These are phyloP conservation scores for Mrakia gelida DNA, from an alignment of 768 basidiomycete species.

Conservation along the genomic window DNA sequence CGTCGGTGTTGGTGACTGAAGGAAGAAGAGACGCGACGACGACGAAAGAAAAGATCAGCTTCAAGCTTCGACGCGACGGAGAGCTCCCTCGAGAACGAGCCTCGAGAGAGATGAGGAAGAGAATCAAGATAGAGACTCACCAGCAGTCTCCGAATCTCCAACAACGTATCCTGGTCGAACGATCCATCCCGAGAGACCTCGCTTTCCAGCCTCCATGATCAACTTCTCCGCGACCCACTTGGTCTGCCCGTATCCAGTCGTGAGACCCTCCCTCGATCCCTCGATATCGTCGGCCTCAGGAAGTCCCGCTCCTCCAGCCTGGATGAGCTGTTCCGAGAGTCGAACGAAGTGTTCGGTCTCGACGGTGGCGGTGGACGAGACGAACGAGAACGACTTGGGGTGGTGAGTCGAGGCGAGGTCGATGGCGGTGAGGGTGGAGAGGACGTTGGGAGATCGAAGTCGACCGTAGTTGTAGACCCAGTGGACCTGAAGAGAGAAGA, in stretches of 20 bases:
- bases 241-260: constrained; percentile 91
- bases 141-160: constrained; percentile 80
- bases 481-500: constrained; percentile 63
- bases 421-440: constrained; percentile 78
- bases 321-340: constrained; percentile 66
- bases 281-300: constrained; percentile 86
- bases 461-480: constrained; percentile 99
- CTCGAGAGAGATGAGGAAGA: too few species aligned
- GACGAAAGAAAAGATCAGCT: not conserved
- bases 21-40: not conserved
- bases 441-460: constrained; percentile 84
- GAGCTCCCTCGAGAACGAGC: too few species aligned
- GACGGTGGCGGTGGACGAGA: constrained; percentile 92
- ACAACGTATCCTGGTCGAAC: constrained; percentile 94
- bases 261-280: constrained; percentile 66
- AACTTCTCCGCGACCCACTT: constrained; percentile 99
- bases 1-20: constrained; percentile 94
- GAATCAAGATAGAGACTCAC: constrained; percentile 54
- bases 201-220: constrained; percentile 79
- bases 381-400: constrained; percentile 78
- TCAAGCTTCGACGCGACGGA: too few species aligned
- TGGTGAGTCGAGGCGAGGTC: constrained; percentile 63
- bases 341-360: constrained; percentile 87
- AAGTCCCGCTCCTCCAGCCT: constrained; percentile 55
- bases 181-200: constrained; percentile 79